phyloP scores from a whole-genome alignment of 306 rosid genomes.

The Glycine tomentella region DNA sequence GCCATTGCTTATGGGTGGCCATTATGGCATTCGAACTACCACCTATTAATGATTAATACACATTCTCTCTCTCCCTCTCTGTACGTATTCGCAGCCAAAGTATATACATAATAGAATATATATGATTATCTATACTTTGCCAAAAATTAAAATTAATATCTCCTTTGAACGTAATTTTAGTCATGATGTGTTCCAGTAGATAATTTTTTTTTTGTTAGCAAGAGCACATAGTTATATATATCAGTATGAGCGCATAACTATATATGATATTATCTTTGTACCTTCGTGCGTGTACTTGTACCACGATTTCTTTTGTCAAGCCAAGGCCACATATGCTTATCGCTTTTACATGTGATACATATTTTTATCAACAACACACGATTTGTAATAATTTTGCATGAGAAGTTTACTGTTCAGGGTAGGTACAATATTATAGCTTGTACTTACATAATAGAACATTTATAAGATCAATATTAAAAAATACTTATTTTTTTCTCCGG shows the following conservation, averaged over 20 bases:
- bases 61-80: no score
- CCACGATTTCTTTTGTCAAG: background rate
- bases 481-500: no score
- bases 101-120: background rate
- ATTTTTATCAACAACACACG: background rate
- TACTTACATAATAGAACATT: background rate
- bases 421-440: background rate
- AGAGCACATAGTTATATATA: background rate
- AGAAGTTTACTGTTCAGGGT: background rate
- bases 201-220: background rate
- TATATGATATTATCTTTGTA: background rate
- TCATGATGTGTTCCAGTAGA: background rate
- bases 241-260: background rate
- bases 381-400: background rate
- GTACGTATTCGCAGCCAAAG: no score
- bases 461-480: background rate
- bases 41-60: background rate
- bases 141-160: background rate
- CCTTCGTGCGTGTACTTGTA: background rate
- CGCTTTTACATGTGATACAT: no score
- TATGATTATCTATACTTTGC: background rate
- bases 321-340: background rate
- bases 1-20: constrained; percentile 41
- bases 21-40: constrained; percentile 68
- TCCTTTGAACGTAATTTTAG: background rate